Evolutionary conservation across 192 early-diverging fungal species (phyloP), one percentile per base, ranked within the genome.

Genomic region (Entomortierella lignicola): DNA sequence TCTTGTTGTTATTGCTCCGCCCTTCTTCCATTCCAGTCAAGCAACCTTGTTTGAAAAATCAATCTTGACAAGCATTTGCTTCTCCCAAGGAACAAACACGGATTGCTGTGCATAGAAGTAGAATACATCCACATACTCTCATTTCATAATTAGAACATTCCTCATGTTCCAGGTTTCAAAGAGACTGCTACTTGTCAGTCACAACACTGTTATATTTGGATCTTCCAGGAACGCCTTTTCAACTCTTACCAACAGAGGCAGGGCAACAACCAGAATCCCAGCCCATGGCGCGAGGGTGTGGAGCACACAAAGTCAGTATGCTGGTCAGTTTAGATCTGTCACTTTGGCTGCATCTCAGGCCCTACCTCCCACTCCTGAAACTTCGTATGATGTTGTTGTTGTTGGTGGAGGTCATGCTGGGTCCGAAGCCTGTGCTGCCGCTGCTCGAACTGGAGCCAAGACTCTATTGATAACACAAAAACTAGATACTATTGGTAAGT

Each of bases 391-490:
- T 81, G 93, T 95, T 1, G 87, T 95, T 60, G 91, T 95, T 4
- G 90, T 95, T 58, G 93, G 93, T 15, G 93, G 93, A 47, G 93
- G 93, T 0, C 93, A 95, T 85, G 93, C 93, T 25, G 93, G 93
- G 11, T 92, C 91, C 12, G 93, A 95, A 67, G 93, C 93, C 18
- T 87, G 91, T 70, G 85, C 93, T 4, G 93, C 92, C 25, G 91
- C 93, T 37, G 92, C 92, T 18, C 80, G 93, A 53, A 77, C 88
- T 11, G 93, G 93, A 2, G 92, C 93, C 47, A 85, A 80, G 43
- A 91, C 92, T 0, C 68, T 95, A 37, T 73, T 95, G 1, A 77
- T 95, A 8, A 95, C 93, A 21, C 93, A 95, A 47, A 89, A 86
- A 60, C 71, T 85, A 2, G 89, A 92, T 50, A 93, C 93, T 0